Evolutionary conservation across 768 basidiomycete species (phyloP).

Genomic region (Pisolithus sp.): DNA sequence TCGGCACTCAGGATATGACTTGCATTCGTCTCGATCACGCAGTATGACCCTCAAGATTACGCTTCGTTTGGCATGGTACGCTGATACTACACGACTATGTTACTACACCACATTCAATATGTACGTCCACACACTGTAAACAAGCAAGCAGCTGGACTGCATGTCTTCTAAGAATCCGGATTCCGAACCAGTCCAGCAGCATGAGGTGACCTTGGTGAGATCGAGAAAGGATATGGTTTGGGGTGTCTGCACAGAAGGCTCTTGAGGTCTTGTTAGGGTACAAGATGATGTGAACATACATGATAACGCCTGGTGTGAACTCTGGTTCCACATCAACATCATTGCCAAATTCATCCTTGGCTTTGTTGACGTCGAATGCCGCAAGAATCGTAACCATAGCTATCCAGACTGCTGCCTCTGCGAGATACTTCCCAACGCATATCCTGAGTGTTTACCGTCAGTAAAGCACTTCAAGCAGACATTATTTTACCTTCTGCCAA

Average conservation of each 20-base stretch:
- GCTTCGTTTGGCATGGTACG: background rate
- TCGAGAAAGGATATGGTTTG: conserved; percentile 14
- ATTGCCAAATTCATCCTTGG: conserved; percentile 25
- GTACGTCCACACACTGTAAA: conserved; percentile 4
- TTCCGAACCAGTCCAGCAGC: conserved; percentile 11
- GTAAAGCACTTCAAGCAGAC: background rate
- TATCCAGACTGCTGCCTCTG: conserved; percentile 20
- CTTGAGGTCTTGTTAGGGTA: background rate
- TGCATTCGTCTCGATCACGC: too few relatives aligned
- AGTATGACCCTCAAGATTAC: background rate
- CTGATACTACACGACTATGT: too few relatives aligned
- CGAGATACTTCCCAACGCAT: conserved; percentile 23
- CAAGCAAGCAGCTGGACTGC: conserved; percentile 15
- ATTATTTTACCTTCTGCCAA: conserved; percentile 11
- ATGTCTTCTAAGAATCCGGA: background rate
- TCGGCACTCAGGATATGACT: conserved; percentile 16
- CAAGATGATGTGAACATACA: conserved; percentile 12
- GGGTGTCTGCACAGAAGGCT: conserved; percentile 6
- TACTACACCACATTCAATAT: background rate
- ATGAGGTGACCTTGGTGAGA: conserved; percentile 12
- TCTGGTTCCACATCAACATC: conserved; percentile 20
- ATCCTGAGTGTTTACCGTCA: conserved; percentile 8
- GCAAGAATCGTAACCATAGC: conserved; percentile 21
- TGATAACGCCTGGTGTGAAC: conserved; percentile 22
- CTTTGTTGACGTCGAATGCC: conserved; percentile 24